These are phyloP conservation scores for Phytophthora pini DNA, from an alignment of 352 stramenopile species.

Conservation along the genomic window DNA sequence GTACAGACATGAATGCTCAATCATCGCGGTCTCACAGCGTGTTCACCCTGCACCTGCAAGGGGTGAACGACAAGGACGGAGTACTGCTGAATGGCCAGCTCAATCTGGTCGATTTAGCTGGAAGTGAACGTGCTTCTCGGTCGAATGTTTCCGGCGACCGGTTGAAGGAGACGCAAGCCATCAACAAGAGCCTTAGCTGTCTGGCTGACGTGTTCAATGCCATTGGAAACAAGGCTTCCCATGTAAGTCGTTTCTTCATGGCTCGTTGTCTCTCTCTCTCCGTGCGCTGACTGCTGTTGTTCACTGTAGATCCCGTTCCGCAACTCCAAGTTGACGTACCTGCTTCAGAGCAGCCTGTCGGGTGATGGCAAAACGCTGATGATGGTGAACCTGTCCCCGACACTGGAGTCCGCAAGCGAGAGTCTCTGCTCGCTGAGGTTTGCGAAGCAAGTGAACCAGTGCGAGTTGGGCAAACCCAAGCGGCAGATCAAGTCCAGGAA, in stretches of 20 bases:
- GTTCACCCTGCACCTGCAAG: conserved; percentile 80
- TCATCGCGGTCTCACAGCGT: conserved; percentile 85
- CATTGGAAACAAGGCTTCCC: conserved; percentile 95
- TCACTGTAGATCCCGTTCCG: conserved; percentile 92
- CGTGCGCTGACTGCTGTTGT: conserved; percentile 1
- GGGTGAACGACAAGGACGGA: conserved; percentile 83
- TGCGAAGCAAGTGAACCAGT: conserved; percentile 96
- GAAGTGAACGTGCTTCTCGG: conserved; percentile 76
- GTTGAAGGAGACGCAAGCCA: conserved; percentile 97
- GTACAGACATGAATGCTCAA: conserved; percentile 95
- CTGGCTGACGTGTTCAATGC: conserved; percentile 98
- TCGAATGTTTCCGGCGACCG: conserved; percentile 91
- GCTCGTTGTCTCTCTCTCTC: not conserved
- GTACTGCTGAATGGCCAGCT: conserved; percentile 73
- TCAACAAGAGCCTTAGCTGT: conserved; percentile 99
- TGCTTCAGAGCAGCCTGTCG: conserved; percentile 97
- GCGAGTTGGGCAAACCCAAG: conserved; percentile 97
- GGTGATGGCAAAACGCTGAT: conserved; percentile 99
- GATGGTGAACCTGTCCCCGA: conserved; percentile 98
- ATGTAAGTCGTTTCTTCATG: conserved; percentile 65
- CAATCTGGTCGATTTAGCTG: conserved; percentile 85
- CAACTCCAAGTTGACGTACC: conserved; percentile 99
- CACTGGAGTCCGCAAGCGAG: conserved; percentile 94
- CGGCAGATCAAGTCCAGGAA: conserved; percentile 87
- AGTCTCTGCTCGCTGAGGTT: conserved; percentile 98